phyloP scores from a whole-genome alignment of 2,329 filamentous ascomycete genomes.

The Sporothrix mexicana region DNA sequence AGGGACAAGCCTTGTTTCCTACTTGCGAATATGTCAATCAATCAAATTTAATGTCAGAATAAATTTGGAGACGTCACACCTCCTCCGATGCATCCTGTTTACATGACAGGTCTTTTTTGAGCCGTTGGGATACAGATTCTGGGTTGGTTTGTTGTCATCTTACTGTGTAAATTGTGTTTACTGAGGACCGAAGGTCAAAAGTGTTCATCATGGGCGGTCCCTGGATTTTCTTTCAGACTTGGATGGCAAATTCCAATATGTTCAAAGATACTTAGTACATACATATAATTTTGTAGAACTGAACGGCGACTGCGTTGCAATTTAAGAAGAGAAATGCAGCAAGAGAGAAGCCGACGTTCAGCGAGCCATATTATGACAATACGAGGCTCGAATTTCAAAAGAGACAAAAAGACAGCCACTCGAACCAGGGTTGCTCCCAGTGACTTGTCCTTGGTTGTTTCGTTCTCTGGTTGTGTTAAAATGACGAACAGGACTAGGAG shows the following conservation, averaged over 20 bases:
- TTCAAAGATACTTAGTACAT: too few relatives aligned
- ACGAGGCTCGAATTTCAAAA: neutral
- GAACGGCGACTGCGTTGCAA: neutral
- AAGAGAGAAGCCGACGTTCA: neutral
- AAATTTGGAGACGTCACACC: neutral
- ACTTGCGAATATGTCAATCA: too few relatives aligned
- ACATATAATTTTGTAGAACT: too few relatives aligned
- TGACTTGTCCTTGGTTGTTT: neutral
- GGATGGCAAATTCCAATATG: neutral
- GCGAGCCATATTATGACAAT: neutral
- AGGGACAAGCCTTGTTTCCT: too few relatives aligned
- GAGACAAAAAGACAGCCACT: neutral
- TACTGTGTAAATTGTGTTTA: neutral
- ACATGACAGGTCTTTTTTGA: neutral
- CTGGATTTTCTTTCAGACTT: neutral
- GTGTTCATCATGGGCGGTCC: neutral
- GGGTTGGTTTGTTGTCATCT: neutral
- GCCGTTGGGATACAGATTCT: neutral
- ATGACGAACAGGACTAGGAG: conserved; percentile 10
- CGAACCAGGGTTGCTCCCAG: too few relatives aligned
- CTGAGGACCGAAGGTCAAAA: neutral
- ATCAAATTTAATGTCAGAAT: too few relatives aligned
- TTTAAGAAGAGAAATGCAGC: neutral
- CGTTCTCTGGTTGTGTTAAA: conserved; percentile 1
- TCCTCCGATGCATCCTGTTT: neutral